Conservation (phyloP, 2,329 filamentous ascomycete species). For the Colletotrichum magnum region DNA sequence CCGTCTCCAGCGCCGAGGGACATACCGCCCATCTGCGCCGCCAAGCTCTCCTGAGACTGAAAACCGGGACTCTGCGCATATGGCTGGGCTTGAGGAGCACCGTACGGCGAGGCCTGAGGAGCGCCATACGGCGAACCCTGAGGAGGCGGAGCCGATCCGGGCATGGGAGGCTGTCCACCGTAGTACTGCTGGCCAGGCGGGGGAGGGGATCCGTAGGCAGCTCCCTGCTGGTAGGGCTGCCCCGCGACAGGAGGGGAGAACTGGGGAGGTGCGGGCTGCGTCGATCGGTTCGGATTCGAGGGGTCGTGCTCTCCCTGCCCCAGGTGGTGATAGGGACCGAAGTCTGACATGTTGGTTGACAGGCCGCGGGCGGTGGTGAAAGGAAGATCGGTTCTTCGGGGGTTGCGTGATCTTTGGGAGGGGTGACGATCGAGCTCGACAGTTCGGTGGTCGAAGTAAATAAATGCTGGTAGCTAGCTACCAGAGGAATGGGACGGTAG, state of each 20-base stretch:
- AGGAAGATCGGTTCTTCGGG: constrained; percentile 5
- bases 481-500: constrained; percentile 6
- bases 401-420: constrained; percentile 1
- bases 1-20: constrained; percentile 68
- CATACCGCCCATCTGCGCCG: constrained; percentile 84
- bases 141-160: constrained; percentile 47
- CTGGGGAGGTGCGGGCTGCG: constrained; percentile 66
- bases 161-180: constrained; percentile 50
- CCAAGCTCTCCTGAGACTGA: constrained; percentile 65
- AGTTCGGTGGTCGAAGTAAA: constrained; percentile 18
- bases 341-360: constrained; percentile 64
- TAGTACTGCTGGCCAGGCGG: constrained; percentile 58
- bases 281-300: constrained; percentile 66
- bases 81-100: constrained; percentile 47
- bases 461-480: constrained; percentile 32
- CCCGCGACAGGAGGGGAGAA: constrained; percentile 69
- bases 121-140: constrained; percentile 49
- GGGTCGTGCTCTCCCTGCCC: constrained; percentile 71
- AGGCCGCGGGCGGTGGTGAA: not conserved
- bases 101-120: constrained; percentile 50
- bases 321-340: constrained; percentile 69
- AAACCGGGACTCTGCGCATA: constrained; percentile 50
- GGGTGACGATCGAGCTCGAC: constrained; percentile 1
- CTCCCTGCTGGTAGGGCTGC: constrained; percentile 66
- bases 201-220: constrained; percentile 54